Evolutionary conservation across 306 rosid genomes (phyloP), one percentile per base, ranked within the genome.

Genomic region (Alnus glutinosa): DNA sequence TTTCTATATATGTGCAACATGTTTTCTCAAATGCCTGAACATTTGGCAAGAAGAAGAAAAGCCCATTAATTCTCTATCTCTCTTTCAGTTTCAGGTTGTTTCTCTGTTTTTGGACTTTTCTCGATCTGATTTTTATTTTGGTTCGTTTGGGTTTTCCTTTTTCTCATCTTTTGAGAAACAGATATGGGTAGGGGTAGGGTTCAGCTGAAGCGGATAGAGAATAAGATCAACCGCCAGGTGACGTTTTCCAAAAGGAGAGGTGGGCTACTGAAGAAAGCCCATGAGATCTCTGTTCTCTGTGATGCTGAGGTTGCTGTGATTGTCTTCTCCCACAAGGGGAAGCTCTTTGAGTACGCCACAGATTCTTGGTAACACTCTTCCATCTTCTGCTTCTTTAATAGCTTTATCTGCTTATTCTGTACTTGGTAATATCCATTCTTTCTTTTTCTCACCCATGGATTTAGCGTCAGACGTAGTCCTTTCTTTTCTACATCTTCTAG

Each of bases 271-370:
- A 94, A 94, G 91, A 94, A 94, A 81, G 96, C 98, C 9, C 91
- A 92, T 78, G 98, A 94, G 86, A 90, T 94, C 90, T 94, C 98
- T 77, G 98, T 94, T 48, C 88, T 94, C 10, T 94, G 98, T 36
- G 98, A 94, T 83, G 98, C 98, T 85, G 97, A 94, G 76, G 98
- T 94, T 32, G 97, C 89, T 88, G 79, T 92, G 89, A 87, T 94
- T 85, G 88, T 94, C 83, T 94, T 94, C 87, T 92, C 96, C 44
- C 84, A 88, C 89, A 92, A 89, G 74, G 98, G 96, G 80, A 94
- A 94, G 85, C 92, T 92, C 89, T 90, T 83, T 78, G 94, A 94
- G 73, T 94, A 94, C 84, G 89, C 97, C 74, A 86, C 98, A 16
- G 94, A 92, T 82, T 90, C 97, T 64, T 83, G 98, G 98, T 94